Evolutionary conservation across 176 grass and related monocot species (phyloP), one percentile per base, ranked within the genome.

Genomic region (Cenchrus purpureus): DNA sequence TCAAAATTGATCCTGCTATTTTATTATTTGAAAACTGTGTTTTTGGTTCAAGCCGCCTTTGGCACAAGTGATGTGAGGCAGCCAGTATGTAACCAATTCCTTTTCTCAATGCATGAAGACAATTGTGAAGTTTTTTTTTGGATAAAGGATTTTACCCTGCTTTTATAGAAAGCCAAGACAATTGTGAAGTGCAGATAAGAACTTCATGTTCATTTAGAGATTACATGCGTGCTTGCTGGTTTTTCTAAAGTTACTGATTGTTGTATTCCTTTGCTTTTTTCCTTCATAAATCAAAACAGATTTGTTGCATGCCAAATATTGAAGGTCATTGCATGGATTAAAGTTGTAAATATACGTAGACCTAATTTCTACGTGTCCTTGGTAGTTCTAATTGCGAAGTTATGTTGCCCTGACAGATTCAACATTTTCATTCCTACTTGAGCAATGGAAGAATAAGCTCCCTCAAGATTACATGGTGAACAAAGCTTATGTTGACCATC

Each of bases 381-480:
- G 49, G 34, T 22, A 73, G 40, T 71, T 70, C 51, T 87, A 84
- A 92, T 16, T 44, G 37, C 12, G 20, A 14, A 29, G 17, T 64
- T 72, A 54, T 83, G 29, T 86, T 80, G 62, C 31, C 22, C 57
- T 67, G 62, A 85, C 87, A 98, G 96, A 94, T 82, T 98, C 93
- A 83, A 94, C 96, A 56, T 98, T 98, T 94, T 88, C 83, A 25
- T 98, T 98, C 77, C 91, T 98, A 72, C 67, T 90, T 59, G 93
- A 98, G 79, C 89, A 92, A 79, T 98, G 93, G 96, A 95, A 89
- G 86, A 83, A 91, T 83, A 85, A 90, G 6, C 57, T 95, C 3
- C 91, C 96, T 13, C 88, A 87, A 49, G 96, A 87, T 49, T 98
- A 82, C 40, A 79, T 75, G 58, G 83, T 98, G 85, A 91, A 88